These are phyloP conservation scores for Xanthoconium purpureum DNA, from an alignment of 768 basidiomycete species.

Conservation along the genomic window DNA sequence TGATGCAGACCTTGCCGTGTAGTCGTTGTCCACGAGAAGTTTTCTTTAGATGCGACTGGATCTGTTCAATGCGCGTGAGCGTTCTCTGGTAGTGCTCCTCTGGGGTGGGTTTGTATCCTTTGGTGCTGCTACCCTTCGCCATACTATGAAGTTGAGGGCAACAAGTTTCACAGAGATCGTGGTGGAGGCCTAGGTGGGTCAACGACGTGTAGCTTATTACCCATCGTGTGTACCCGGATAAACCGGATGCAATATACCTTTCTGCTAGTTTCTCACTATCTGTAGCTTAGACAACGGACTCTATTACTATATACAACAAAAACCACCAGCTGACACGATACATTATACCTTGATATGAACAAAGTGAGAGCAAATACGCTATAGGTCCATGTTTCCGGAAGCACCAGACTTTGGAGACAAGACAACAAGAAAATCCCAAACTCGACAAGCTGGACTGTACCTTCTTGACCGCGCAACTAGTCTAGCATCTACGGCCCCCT, in stretches of 20 bases:
- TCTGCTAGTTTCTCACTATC: too few relatives aligned
- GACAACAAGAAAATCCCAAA: conserved; percentile 2
- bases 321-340: conserved; percentile 1
- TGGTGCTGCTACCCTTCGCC: conserved; percentile 10
- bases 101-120: conserved; percentile 16
- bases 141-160: conserved; percentile 9
- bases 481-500: conserved; percentile 7
- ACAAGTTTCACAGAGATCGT: background rate
- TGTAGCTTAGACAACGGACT: background rate
- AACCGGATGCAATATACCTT: background rate
- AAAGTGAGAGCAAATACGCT: conserved; percentile 6
- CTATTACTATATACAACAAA: conserved; percentile 12
- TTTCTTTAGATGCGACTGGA: conserved; percentile 63
- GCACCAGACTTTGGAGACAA: conserved; percentile 9
- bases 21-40: conserved; percentile 55
- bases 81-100: conserved; percentile 61
- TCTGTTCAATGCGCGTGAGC: conserved; percentile 59
- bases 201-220: background rate
- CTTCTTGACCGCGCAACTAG: background rate
- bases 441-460: conserved; percentile 1
- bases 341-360: conserved; percentile 4
- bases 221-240: background rate
- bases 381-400: conserved; percentile 12
- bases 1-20: conserved; percentile 76
- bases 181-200: background rate